Evolutionary conservation across 1,284 basidiomycete species (phyloP), one percentile per base, ranked within the genome.

Genomic region (Athelia sp.): DNA sequence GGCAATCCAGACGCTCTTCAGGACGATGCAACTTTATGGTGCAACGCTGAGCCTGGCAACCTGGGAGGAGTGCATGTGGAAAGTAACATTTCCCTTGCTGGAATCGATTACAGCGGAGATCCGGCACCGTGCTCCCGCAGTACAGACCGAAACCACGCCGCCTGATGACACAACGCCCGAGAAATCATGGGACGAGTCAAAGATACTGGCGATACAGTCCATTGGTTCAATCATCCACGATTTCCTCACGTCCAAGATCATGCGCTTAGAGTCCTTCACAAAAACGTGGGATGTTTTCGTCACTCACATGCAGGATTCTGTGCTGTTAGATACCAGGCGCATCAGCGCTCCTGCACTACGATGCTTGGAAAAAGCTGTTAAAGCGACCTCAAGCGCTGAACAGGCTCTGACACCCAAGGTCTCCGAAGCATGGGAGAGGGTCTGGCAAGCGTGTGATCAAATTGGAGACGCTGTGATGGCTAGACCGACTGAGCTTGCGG

Each of bases 1-100:
- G 2, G 93, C 95, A 2, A 95, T 98, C 51, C 93, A 97, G 65
- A 98, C 94, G 2, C 69, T 99, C 48, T 99, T 98, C 72, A 79
- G 94, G 40, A 93, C 93, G 0, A 80, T 98, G 66, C 92, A 96
- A 64, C 77, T 98, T 17, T 98, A 98, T 63, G 95, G 94, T 3
- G 81, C 82, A 10, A 88, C 86, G 2, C 73, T 98, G 43, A 85
- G 84, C 55, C 62, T 79, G 19, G 79, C 81, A 3, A 90, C 89
- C 0, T 99, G 96, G 97, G 82, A 89, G 45, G 79, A 90, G 48
- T 91, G 90, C 55, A 75, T 95, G 22, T 91, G 88, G 86, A 86
- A 90, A 58, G 81, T 98, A 46, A 82, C 92, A 10, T 94, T 97
- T 65, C 93, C 95, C 1, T 73, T 99, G 1, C 69, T 98, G 45